Conservation (phyloP, 1,284 basidiomycete species). For the Heliocybe sulcata region DNA sequence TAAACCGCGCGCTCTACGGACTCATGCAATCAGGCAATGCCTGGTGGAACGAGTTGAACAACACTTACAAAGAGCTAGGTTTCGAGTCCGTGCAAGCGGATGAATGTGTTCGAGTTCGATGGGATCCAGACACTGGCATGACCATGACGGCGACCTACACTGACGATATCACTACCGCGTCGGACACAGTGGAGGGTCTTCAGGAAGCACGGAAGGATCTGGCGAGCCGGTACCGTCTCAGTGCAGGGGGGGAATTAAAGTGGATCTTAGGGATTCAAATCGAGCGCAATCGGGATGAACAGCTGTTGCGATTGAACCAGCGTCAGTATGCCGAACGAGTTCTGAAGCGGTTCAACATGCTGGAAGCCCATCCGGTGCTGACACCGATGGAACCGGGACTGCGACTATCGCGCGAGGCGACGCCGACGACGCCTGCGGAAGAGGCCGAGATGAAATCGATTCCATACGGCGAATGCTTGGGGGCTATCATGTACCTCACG, state of each 20-base stretch:
- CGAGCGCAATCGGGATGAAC: background rate
- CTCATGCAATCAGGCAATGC: slow-evolving; percentile 10
- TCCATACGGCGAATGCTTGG: too few relatives aligned
- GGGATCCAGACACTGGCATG: background rate
- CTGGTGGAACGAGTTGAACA: slow-evolving; percentile 5
- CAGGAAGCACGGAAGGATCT: slow-evolving; percentile 11
- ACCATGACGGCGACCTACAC: background rate
- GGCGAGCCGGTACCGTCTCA: slow-evolving; percentile 16
- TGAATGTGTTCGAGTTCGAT: background rate
- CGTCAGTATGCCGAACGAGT: background rate
- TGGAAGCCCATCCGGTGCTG: background rate
- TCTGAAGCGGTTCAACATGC: background rate
- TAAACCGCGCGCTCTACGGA: slow-evolving; percentile 10
- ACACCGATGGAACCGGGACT: background rate
- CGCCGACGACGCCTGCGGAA: too few relatives aligned
- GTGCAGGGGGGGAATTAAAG: slow-evolving; percentile 6
- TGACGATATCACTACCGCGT: background rate
- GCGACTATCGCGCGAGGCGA: too few relatives aligned
- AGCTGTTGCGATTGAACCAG: background rate
- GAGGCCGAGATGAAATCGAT: too few relatives aligned
- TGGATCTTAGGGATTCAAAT: slow-evolving; percentile 6
- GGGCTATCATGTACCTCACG: too few relatives aligned
- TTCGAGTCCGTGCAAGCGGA: background rate
- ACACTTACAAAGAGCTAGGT: background rate
- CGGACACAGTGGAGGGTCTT: background rate